These are phyloP conservation scores for Phylloporus sp. DNA, from an alignment of 768 basidiomycete species.

Conservation along the genomic window DNA sequence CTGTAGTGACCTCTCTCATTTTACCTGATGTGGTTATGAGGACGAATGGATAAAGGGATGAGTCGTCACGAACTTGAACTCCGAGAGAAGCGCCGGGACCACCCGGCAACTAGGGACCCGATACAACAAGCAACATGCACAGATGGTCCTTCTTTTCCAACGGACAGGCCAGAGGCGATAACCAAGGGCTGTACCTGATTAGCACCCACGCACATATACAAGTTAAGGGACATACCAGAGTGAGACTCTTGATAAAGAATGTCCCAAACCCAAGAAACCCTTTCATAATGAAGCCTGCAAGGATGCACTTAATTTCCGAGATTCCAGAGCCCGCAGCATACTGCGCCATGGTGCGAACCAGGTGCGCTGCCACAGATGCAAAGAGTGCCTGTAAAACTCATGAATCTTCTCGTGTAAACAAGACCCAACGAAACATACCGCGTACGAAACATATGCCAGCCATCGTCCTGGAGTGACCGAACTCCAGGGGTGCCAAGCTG, in stretches of 20 bases:
- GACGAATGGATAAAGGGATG: constrained; percentile 2
- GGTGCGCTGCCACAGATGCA: constrained; percentile 81
- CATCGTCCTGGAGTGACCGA: constrained; percentile 65
- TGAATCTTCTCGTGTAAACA: constrained; percentile 1
- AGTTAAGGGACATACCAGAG: constrained; percentile 57
- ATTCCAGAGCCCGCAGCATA: constrained; percentile 98
- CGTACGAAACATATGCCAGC: constrained; percentile 84
- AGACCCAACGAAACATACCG: constrained; percentile 51
- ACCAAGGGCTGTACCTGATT: constrained; percentile 72
- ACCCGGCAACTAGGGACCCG: constrained; percentile 82
- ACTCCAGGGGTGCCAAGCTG: constrained; percentile 93
- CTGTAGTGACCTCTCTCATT: constrained; percentile 88
- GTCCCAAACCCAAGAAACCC: constrained; percentile 90
- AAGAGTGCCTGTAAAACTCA: constrained; percentile 57
- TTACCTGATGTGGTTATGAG: constrained; percentile 46
- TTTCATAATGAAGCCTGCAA: constrained; percentile 96
- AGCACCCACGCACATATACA: constrained; percentile 1
- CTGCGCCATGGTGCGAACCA: constrained; percentile 84
- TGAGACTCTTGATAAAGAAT: constrained; percentile 90
- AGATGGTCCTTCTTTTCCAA: constrained; percentile 97
- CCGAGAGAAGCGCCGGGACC: constrained; percentile 76
- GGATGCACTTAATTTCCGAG: constrained; percentile 96
- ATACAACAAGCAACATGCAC: constrained; percentile 97
- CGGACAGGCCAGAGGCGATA: constrained; percentile 94
- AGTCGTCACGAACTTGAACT: constrained; percentile 68